Conservation (phyloP, 2,329 filamentous ascomycete species). For the Trichoderma koningii region DNA sequence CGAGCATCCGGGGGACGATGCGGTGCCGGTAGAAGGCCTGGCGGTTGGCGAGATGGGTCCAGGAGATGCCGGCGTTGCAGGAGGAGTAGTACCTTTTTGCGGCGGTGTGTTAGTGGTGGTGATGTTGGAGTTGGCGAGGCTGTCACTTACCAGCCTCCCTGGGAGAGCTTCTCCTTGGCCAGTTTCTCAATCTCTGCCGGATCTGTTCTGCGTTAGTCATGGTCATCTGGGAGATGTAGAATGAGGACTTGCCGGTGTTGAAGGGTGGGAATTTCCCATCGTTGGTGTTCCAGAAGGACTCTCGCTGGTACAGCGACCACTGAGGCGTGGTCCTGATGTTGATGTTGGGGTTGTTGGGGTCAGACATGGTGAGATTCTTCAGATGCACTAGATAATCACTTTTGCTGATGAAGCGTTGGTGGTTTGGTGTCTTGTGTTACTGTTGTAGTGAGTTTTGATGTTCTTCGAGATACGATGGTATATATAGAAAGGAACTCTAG, state of each 20-base stretch:
- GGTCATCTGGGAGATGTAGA: no score
- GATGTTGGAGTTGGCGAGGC: not conserved
- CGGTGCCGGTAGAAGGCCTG: conserved; percentile 66
- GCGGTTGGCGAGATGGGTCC: conserved; percentile 58
- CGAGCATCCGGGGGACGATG: conserved; percentile 62
- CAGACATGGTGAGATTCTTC: conserved; percentile 13
- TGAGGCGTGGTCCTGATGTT: conserved; percentile 22
- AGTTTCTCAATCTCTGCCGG: conserved; percentile 20
- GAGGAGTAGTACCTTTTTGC: conserved; percentile 52
- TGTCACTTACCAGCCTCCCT: conserved; percentile 13
- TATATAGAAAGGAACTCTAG: not conserved
- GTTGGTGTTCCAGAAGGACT: conserved; percentile 24
- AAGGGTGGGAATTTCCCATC: conserved; percentile 15
- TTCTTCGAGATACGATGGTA: not conserved
- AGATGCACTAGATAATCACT: not conserved
- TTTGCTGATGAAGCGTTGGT: not conserved
- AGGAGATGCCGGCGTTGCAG: conserved; percentile 57
- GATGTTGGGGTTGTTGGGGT: conserved; percentile 25
- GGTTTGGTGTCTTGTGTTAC: no score
- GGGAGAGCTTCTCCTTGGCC: conserved; percentile 22
- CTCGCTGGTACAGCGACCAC: conserved; percentile 24
- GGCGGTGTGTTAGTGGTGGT: not conserved
- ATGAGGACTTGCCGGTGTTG: conserved; percentile 1
- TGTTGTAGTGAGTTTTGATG: no score
- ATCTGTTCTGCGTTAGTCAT: not conserved